phyloP scores from a whole-genome alignment of 2,329 filamentous ascomycete genomes.

The Aspergillus brasiliensis region DNA sequence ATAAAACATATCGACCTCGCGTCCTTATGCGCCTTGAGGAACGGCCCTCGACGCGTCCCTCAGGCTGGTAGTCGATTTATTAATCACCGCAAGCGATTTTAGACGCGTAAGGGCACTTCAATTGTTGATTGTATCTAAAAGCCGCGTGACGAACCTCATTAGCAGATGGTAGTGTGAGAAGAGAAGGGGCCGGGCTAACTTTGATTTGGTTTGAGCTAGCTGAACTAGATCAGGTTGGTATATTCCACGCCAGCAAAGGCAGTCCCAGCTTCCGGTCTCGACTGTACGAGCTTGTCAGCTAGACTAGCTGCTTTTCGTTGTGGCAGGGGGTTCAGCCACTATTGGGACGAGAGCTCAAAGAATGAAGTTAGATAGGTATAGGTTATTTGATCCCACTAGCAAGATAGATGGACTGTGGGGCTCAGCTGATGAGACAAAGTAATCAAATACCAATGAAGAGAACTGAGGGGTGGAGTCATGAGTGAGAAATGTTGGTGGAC shows the following conservation, averaged over 20 bases:
- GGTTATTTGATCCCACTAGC: neutral
- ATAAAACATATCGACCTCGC: slow-evolving; percentile 73
- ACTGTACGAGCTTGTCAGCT: no score
- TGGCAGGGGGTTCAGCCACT: no score
- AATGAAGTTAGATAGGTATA: no score
- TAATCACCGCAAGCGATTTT: neutral
- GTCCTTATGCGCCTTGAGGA: neutral
- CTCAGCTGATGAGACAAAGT: no score
- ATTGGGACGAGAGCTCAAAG: no score
- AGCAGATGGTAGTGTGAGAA: no score
- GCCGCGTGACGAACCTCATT: neutral
- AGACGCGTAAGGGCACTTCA: neutral
- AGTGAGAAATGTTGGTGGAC: neutral
- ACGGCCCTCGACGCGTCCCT: neutral
- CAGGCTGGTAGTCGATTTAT: neutral
- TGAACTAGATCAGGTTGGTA: no score
- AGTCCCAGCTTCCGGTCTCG: no score
- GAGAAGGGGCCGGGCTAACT: no score
- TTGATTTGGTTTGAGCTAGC: no score
- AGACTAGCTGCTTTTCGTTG: no score
- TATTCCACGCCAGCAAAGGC: rapidly evolving
- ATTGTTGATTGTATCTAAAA: neutral
- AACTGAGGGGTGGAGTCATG: neutral
- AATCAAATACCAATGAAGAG: no score
- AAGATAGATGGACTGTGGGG: neutral